Evolutionary conservation across 202 grass and related monocot species (phyloP).

Genomic region (Cymbopogon flexuosus): DNA sequence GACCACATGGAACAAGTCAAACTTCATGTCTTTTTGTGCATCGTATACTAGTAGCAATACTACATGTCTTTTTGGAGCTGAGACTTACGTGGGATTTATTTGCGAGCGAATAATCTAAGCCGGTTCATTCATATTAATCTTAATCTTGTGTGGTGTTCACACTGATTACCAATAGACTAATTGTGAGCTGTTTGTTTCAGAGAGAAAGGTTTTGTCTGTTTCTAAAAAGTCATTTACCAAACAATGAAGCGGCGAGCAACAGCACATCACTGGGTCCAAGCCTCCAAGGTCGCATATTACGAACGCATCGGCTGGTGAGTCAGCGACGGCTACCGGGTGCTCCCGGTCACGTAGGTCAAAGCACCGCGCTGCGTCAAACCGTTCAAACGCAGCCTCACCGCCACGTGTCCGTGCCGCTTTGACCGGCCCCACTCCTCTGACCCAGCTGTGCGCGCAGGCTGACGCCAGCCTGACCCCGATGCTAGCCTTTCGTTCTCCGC

Average conservation of each 20-base stretch:
- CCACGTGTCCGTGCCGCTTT: conserved; percentile 43
- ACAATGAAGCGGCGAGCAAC: too few relatives aligned
- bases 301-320: conserved; percentile 7
- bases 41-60: background rate
- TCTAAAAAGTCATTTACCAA: too few relatives aligned
- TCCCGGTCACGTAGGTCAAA: conserved; percentile 37
- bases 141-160: background rate
- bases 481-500: conserved; percentile 21
- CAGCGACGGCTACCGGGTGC: conserved; percentile 45
- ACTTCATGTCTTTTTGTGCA: background rate
- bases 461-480: conserved; percentile 36
- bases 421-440: conserved; percentile 26
- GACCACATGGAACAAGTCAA: background rate
- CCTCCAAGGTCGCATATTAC: background rate
- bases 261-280: background rate
- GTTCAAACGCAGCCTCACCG: conserved; percentile 26
- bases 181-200: background rate
- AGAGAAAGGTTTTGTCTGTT: background rate
- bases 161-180: background rate
- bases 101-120: background rate
- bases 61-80: background rate
- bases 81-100: background rate
- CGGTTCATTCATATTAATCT: background rate
- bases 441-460: background rate
- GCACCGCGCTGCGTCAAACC: conserved; percentile 22